Percentiles rank a stretch among this genome's conserved stretches.
These are phyloP conservation scores for Aureobasidium uvarum DNA, from an alignment of 2,329 filamentous ascomycete species.

Conservation along the genomic window DNA sequence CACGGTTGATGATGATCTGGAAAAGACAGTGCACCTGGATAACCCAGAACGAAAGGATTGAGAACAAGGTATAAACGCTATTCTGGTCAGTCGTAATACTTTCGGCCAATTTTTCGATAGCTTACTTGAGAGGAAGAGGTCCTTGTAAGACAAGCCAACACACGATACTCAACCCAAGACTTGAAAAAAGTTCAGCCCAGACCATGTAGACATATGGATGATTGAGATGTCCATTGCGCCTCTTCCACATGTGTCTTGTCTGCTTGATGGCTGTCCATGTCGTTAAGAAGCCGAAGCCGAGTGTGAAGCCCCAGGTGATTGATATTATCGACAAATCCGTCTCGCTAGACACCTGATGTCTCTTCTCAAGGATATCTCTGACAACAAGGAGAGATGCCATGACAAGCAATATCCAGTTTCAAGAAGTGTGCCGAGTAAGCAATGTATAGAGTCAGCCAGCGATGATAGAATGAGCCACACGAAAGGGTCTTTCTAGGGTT, in stretches of 20 bases:
- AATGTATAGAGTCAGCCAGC: not conserved
- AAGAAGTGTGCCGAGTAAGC: not conserved
- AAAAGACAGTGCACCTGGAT: conserved; percentile 30
- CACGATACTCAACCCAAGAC: conserved; percentile 46
- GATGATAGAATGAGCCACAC: not conserved
- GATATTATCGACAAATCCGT: conserved; percentile 13
- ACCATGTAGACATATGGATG: conserved; percentile 45
- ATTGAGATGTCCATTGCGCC: conserved; percentile 40
- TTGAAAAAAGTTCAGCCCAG: conserved; percentile 49
- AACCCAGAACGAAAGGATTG: conserved; percentile 25
- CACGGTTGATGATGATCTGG: conserved; percentile 43
- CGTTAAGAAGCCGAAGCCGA: conserved; percentile 46
- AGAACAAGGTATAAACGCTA: not conserved
- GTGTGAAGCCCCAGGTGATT: conserved; percentile 23
- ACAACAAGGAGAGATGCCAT: conserved; percentile 9
- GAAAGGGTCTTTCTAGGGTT: not conserved
- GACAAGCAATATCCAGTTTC: not conserved
- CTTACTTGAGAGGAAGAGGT: conserved; percentile 14
- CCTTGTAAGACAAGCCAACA: conserved; percentile 38
- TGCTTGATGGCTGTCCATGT: conserved; percentile 43
- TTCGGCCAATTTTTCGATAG: not conserved
- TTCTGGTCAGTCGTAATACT: not conserved
- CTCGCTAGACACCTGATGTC: not conserved
- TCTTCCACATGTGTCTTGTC: conserved; percentile 31
- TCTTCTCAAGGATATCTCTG: not conserved